Conservation (phyloP, 257 asterid genomes). For the Solanum virginianum region DNA sequence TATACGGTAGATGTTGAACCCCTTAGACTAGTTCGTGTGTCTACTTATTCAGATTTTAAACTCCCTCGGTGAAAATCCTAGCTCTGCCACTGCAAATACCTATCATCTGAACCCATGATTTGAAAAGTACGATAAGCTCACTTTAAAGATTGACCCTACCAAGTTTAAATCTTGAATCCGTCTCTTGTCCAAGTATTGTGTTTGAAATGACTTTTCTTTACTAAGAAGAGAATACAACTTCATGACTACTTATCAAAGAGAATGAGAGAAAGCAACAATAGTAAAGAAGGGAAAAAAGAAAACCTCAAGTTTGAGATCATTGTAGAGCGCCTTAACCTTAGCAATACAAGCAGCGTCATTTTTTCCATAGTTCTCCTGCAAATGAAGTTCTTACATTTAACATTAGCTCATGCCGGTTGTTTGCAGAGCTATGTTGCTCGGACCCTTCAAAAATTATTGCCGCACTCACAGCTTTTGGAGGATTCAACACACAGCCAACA, state of each 20-base stretch:
- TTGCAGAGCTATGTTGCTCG: background rate
- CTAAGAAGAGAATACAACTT: background rate
- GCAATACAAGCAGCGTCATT: conserved; percentile 19
- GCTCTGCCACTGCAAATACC: no score
- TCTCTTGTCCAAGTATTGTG: background rate
- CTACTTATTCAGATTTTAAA: no score
- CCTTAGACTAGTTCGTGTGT: no score
- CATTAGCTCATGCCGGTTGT: background rate
- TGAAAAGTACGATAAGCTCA: background rate
- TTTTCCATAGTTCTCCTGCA: conserved; percentile 37
- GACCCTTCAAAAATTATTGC: background rate
- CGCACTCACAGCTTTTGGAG: background rate
- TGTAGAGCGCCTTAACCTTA: conserved; percentile 22
- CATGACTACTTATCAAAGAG: background rate
- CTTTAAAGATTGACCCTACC: background rate
- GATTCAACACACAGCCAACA: background rate
- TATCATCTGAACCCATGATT: background rate
- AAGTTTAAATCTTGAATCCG: background rate
- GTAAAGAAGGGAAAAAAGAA: background rate
- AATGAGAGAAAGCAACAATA: background rate
- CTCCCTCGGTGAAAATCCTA: no score
- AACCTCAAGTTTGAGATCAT: conserved; percentile 28
- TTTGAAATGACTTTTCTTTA: background rate
- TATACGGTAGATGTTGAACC: no score
- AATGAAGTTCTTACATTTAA: background rate